Evolutionary conservation across 345 rosid genomes (phyloP).

Genomic region (Populus deltoides): DNA sequence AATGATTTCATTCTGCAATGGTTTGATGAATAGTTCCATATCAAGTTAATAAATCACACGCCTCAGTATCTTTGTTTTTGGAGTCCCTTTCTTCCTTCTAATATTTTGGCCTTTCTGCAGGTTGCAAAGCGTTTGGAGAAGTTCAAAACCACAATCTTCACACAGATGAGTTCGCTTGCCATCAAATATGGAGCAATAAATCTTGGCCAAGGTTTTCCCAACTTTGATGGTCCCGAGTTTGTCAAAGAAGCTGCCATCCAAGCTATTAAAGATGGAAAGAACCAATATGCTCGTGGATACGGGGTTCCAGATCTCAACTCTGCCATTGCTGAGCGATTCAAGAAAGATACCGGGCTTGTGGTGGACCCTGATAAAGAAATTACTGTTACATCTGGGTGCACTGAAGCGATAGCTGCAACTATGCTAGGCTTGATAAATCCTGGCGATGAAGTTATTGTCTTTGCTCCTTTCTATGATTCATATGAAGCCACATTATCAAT

Average conservation of each 20-base stretch:
- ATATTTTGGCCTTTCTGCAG: constrained; percentile 26
- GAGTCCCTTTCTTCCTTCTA: not conserved
- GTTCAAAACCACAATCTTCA: constrained; percentile 92
- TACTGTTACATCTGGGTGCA: constrained; percentile 92
- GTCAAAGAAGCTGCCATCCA: constrained; percentile 91
- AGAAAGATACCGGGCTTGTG: constrained; percentile 63
- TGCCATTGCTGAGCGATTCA: constrained; percentile 68
- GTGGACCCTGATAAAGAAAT: constrained; percentile 88
- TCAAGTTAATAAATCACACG: not conserved
- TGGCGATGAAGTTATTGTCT: constrained; percentile 85
- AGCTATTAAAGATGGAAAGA: constrained; percentile 84
- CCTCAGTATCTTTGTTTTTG: not conserved
- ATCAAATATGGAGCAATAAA: constrained; percentile 85
- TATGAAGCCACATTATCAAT: constrained; percentile 95
- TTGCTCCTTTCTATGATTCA: constrained; percentile 92
- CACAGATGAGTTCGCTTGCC: constrained; percentile 87
- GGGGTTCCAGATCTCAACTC: constrained; percentile 72
- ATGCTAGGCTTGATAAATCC: constrained; percentile 85
- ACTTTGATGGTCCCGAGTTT: constrained; percentile 94
- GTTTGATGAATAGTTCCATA: not conserved
- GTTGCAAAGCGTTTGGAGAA: constrained; percentile 88
- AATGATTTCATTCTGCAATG: not conserved
- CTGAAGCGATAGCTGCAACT: constrained; percentile 92
- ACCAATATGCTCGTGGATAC: constrained; percentile 90
- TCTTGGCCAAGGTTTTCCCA: constrained; percentile 95